Evolutionary conservation across 2,329 filamentous ascomycete species (phyloP).

Genomic region (Sporothrix humicola): DNA sequence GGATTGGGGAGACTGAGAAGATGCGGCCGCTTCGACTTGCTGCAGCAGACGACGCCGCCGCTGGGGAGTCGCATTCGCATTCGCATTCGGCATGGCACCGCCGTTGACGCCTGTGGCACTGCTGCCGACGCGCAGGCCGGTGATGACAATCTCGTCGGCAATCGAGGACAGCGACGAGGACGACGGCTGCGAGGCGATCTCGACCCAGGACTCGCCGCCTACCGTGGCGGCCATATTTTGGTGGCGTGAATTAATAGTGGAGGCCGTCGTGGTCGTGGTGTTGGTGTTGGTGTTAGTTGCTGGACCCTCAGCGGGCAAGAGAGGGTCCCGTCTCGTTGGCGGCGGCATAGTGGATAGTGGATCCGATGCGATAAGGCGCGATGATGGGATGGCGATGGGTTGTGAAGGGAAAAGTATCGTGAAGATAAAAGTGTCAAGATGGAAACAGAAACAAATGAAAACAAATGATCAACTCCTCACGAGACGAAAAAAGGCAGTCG

Average conservation of each 20-base stretch:
- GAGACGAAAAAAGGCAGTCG: conserved; percentile 20
- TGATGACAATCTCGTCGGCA: conserved; percentile 88
- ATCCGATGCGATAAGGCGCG: neutral
- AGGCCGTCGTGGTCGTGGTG: neutral
- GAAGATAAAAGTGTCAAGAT: neutral
- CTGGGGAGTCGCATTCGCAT: conserved; percentile 46
- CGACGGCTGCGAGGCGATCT: conserved; percentile 89
- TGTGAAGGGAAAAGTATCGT: too few species aligned
- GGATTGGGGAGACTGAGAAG: too few species aligned
- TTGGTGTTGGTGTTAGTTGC: neutral
- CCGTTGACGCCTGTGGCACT: conserved; percentile 53
- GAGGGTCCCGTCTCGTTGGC: conserved; percentile 30
- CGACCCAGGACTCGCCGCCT: conserved; percentile 86
- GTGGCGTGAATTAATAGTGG: conserved; percentile 23
- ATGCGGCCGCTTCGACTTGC: conserved; percentile 39
- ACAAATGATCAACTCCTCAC: neutral
- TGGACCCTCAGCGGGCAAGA: conserved; percentile 29
- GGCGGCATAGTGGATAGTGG: conserved; percentile 36
- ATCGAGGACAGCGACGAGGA: conserved; percentile 89
- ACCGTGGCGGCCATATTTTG: conserved; percentile 39
- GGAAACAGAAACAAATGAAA: neutral
- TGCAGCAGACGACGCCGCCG: conserved; percentile 61
- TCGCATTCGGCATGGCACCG: conserved; percentile 46
- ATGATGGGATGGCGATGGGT: neutral
- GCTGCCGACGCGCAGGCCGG: conserved; percentile 77